Evolutionary conservation across 164 flowering plant species (phyloP).

Genomic region (Malania oleifera): DNA sequence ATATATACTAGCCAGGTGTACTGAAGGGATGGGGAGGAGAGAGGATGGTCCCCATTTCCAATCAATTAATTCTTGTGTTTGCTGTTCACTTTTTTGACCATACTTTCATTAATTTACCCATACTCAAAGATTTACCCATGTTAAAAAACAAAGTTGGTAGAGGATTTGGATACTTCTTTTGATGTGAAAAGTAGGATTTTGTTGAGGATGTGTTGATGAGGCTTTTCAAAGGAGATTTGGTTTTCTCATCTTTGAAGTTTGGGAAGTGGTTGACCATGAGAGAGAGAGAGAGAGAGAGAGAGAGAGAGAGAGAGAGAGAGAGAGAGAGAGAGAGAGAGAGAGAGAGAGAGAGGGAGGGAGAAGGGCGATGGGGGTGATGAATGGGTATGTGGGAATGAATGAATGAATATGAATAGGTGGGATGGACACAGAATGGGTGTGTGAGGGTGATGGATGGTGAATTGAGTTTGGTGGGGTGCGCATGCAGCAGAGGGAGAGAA

Average conservation of each 20-base stretch:
- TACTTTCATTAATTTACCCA: too few species aligned
- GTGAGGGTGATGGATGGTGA: background rate
- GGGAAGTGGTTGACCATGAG: constrained; percentile 25
- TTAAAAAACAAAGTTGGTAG: too few species aligned
- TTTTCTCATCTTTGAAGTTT: background rate
- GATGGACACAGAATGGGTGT: too few species aligned
- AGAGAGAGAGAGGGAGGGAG: constrained; percentile 1
- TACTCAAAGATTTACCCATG: too few species aligned
- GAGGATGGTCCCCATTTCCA: too few species aligned
- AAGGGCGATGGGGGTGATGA: background rate
- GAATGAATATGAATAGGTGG: too few species aligned
- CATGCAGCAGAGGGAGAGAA: constrained; percentile 34
- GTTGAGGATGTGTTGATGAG: constrained; percentile 19
- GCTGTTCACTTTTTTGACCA: too few species aligned
- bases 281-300: background rate
- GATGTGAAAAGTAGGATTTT: constrained; percentile 25
- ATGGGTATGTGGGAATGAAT: background rate
- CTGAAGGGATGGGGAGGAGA: too few species aligned
- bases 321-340: background rate
- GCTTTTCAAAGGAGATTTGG: constrained; percentile 32
- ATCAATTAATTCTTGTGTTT: too few species aligned
- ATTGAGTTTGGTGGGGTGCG: constrained; percentile 36
- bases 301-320: background rate
- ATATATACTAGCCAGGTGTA: too few species aligned
- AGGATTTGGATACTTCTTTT: constrained; percentile 21